A percentile compares a stretch with the other conserved stretches of the same genome.
phyloP scores from a whole-genome alignment of 495 filamentous ascomycete species.

The Bacidia gigantensis region DNA sequence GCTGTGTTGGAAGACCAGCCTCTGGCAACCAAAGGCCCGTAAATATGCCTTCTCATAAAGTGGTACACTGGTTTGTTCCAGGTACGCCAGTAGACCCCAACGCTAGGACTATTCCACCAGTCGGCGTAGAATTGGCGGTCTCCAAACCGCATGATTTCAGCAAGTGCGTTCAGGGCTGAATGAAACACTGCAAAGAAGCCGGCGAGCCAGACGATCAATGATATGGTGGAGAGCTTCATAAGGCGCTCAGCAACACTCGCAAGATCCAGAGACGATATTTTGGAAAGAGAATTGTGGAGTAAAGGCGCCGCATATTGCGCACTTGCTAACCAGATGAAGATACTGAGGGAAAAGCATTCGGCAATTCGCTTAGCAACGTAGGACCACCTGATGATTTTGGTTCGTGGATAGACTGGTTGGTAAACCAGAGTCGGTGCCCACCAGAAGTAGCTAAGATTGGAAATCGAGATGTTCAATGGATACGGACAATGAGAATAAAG shows the following conservation, averaged over 20 bases:
- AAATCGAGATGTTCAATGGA: conserved; percentile 73
- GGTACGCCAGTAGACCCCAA: conserved; percentile 82
- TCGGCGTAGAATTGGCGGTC: conserved; percentile 91
- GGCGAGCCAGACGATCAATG: conserved; percentile 85
- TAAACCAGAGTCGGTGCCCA: conserved; percentile 93
- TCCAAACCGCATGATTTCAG: conserved; percentile 78
- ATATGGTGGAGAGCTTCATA: conserved; percentile 90
- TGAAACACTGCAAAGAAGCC: conserved; percentile 97
- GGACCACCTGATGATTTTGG: conserved; percentile 58
- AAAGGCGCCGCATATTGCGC: conserved; percentile 90
- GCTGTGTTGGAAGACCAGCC: conserved; percentile 58
- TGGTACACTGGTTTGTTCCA: conserved; percentile 97
- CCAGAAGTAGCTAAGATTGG: conserved; percentile 89
- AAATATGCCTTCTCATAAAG: conserved; percentile 91
- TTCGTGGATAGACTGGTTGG: conserved; percentile 88
- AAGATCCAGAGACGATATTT: conserved; percentile 69
- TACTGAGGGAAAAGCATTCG: conserved; percentile 58
- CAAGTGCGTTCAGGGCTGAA: conserved; percentile 72
- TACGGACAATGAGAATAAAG: conserved; percentile 79
- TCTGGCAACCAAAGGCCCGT: conserved; percentile 66
- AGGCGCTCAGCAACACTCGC: conserved; percentile 72
- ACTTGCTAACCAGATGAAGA: conserved; percentile 84
- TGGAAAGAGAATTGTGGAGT: conserved; percentile 73
- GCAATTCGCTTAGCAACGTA: conserved; percentile 73
- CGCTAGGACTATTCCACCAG: conserved; percentile 88